These are phyloP conservation scores for Sporothrix dimorphospora DNA, from an alignment of 2,329 filamentous ascomycete genomes.

Conservation along the genomic window DNA sequence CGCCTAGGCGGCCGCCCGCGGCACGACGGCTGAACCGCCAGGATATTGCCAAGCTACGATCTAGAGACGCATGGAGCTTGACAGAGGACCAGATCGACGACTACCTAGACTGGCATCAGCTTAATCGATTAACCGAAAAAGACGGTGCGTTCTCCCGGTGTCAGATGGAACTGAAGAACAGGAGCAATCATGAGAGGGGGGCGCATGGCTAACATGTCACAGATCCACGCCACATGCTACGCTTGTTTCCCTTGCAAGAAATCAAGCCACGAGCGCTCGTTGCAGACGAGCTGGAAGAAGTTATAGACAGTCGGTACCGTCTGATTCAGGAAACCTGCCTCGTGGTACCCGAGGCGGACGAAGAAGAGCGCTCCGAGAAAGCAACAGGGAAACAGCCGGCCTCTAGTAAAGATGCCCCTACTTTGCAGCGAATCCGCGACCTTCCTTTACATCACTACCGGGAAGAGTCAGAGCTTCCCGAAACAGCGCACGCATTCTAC, in stretches of 20 bases:
- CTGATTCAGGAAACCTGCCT: slow-evolving; percentile 28
- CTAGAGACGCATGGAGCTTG: slow-evolving; percentile 50
- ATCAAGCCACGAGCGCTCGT: slow-evolving; percentile 21
- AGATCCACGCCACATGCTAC: slow-evolving; percentile 27
- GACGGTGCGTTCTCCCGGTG: slow-evolving; percentile 27
- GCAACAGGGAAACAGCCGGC: neutral
- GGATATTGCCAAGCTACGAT: slow-evolving; percentile 37
- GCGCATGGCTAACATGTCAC: neutral
- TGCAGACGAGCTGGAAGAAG: slow-evolving; percentile 30
- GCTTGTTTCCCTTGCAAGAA: slow-evolving; percentile 29
- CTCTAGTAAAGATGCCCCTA: neutral
- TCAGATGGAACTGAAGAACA: neutral
- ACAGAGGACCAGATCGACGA: slow-evolving; percentile 65
- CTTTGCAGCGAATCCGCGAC: neutral
- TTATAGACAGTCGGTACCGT: slow-evolving; percentile 26
- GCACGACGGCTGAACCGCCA: slow-evolving; percentile 32
- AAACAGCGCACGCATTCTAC: slow-evolving; percentile 48
- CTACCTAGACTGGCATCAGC: slow-evolving; percentile 79
- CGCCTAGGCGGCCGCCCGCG: slow-evolving; percentile 29
- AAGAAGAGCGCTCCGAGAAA: neutral
- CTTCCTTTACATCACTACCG: slow-evolving; percentile 42
- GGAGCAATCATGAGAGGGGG: neutral
- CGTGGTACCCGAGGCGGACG: neutral
- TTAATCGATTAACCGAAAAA: slow-evolving; percentile 51
- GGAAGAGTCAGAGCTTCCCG: slow-evolving; percentile 48